Percentiles rank a stretch among this genome's conserved stretches.
Conservation (phyloP, 75 land plant species). For the Pinus albicaulis region DNA sequence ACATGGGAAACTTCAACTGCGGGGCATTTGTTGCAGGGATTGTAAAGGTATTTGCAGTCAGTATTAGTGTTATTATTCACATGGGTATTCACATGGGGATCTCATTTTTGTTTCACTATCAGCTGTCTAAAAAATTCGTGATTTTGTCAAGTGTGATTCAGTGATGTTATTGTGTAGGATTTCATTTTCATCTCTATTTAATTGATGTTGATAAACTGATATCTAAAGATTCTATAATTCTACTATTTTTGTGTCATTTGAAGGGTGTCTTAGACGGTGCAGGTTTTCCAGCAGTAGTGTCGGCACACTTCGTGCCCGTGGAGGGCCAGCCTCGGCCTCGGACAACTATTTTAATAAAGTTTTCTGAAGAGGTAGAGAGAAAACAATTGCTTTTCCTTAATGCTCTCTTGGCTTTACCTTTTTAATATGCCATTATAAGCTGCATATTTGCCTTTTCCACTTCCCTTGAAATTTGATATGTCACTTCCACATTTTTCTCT, state of each 20-base stretch:
- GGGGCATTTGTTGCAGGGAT: constrained; percentile 99
- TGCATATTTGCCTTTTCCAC: background rate
- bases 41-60: constrained; percentile 62
- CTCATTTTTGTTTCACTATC: background rate
- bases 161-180: constrained; percentile 2
- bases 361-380: constrained; percentile 87
- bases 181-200: background rate
- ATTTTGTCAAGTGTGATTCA: background rate
- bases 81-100: background rate
- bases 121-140: background rate
- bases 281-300: constrained; percentile 95
- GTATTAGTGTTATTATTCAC: background rate
- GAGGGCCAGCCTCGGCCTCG: constrained; percentile 95
- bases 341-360: constrained; percentile 95
- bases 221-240: too few species aligned
- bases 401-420: background rate
- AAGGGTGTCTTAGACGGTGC: constrained; percentile 97
- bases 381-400: background rate
- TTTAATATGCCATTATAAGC: background rate
- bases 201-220: background rate
- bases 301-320: constrained; percentile 96
- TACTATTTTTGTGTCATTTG: constrained; percentile 5
- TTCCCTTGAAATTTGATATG: background rate
- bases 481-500: background rate
- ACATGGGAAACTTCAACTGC: constrained; percentile 97